Base-by-base conservation (phyloP, 2,329 filamentous ascomycete genomes). In the Colletotrichum tropicale region DNA sequence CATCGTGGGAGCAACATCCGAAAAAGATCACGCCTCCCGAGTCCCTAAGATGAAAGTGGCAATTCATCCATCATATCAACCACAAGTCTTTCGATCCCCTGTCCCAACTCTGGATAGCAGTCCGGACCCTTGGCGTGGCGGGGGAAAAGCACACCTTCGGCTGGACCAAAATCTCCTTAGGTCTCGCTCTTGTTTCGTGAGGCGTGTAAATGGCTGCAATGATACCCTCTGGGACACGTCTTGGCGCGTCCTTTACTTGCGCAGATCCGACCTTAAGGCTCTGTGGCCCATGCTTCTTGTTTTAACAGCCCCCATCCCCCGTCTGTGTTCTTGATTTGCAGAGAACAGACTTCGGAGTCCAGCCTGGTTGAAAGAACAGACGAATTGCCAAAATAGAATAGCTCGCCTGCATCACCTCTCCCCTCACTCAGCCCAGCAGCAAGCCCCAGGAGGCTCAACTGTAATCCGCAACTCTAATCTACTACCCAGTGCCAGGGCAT, bases 141-240 rank as follows among this genome's bases (percentile, higher is more conserved):
- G 24, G 26, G 61, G 6, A 32, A 61, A 67, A 67, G 38, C n/a
- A 34, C 34, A 32, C 30, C 43, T 43, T 34, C 36, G 69, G 70
- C 70, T 52, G 65, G 21, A 60, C 18, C 56, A 68, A 32, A 67
- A 43, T 75, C 56, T 73, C 28, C 61, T 32, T 21, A 52, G 71
- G 70, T 74, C 74, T 74, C 70, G 74, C 30, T 69, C 43, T 55
- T 52, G 74, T 76, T 76, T 76, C 74, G 74, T 21, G 56, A 66
- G 36, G 70, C 32, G 55, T 74, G 60, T 38, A 18, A 15, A 32
- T 38, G 16, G 58, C 65, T 34, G 64, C 58, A 64, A 73, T 74
- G 64, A 60, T 76, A 69, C 65, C 48, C 58, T 76, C 26, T 69
- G 64, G 56, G 12, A 74, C 74, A 65, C 34, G 61, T 34, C 73